phyloP scores from a whole-genome alignment of 208 protist genomes.

The Histomonas meleagridis region DNA sequence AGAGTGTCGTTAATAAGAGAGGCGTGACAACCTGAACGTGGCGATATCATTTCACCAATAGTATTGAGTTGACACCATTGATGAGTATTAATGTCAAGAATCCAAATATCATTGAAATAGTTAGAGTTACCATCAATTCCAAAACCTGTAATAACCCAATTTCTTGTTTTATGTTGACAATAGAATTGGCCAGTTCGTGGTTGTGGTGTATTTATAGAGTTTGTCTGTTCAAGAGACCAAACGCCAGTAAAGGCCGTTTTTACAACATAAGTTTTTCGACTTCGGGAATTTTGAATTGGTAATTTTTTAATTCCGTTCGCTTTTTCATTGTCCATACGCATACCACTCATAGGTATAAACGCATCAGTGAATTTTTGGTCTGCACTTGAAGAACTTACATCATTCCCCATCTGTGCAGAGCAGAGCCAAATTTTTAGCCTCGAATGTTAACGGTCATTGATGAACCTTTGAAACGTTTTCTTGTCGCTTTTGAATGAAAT shows the following conservation, averaged over 20 bases:
- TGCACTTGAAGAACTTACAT: too few relatives aligned
- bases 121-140: not conserved
- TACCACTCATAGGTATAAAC: not conserved
- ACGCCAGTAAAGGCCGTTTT: not conserved
- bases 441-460: too few relatives aligned
- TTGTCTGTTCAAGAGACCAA: not conserved
- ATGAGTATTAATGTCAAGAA: not conserved
- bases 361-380: too few relatives aligned
- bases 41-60: not conserved
- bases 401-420: too few relatives aligned
- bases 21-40: not conserved
- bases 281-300: not conserved
- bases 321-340: constrained; percentile 15
- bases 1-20: not conserved
- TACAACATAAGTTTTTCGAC: not conserved
- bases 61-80: not conserved
- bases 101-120: not conserved
- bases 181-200: not conserved
- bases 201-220: not conserved
- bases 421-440: too few relatives aligned
- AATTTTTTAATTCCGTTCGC: not conserved
- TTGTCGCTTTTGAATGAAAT: too few relatives aligned
- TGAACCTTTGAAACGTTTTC: too few relatives aligned
- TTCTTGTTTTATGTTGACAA: too few relatives aligned
- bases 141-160: too few relatives aligned